Percentiles rank a stretch among this genome's conserved stretches.
These are phyloP conservation scores for Ilyonectria robusta DNA, from an alignment of 2,329 filamentous ascomycete genomes.

Conservation along the genomic window DNA sequence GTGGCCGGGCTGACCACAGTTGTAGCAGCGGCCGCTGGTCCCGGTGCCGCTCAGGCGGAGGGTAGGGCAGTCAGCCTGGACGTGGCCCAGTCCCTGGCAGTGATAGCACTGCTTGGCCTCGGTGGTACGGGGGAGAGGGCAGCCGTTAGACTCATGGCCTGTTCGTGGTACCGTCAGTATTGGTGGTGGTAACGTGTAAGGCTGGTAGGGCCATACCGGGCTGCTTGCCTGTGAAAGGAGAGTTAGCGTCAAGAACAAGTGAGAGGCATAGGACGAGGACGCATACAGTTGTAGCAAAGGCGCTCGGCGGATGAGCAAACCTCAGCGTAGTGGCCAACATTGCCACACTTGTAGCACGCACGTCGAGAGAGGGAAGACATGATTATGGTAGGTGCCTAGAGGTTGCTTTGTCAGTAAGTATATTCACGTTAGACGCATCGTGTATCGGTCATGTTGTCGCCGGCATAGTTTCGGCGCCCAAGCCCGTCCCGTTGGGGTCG, in stretches of 20 bases:
- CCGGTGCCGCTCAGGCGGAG: slow-evolving; percentile 89
- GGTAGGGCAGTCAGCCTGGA: slow-evolving; percentile 98
- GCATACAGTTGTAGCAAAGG: slow-evolving; percentile 98
- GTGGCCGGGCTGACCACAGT: slow-evolving; percentile 93
- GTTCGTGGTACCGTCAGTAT: slow-evolving; percentile 24
- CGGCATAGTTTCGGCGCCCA: neutral
- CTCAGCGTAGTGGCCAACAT: slow-evolving; percentile 86
- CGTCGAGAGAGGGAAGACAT: slow-evolving; percentile 88
- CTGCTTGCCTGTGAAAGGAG: slow-evolving; percentile 76
- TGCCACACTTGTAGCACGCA: slow-evolving; percentile 88
- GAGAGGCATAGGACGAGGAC: neutral
- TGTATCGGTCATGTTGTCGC: neutral
- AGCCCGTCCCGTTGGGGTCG: neutral
- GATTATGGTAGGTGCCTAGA: slow-evolving; percentile 50
- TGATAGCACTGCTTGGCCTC: slow-evolving; percentile 99
- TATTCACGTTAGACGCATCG: neutral
- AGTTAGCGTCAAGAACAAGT: slow-evolving; percentile 31
- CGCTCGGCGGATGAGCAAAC: slow-evolving; percentile 98
- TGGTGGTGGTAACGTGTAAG: neutral
- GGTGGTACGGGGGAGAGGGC: slow-evolving; percentile 95
- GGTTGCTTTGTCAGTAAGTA: slow-evolving; percentile 28
- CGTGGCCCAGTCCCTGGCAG: slow-evolving; percentile 97
- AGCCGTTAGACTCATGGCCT: slow-evolving; percentile 97
- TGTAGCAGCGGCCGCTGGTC: slow-evolving; percentile 93
- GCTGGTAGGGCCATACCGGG: slow-evolving; percentile 66